phyloP scores from a whole-genome alignment of 2,329 filamentous ascomycete genomes.

The Fusarium euwallaceae region DNA sequence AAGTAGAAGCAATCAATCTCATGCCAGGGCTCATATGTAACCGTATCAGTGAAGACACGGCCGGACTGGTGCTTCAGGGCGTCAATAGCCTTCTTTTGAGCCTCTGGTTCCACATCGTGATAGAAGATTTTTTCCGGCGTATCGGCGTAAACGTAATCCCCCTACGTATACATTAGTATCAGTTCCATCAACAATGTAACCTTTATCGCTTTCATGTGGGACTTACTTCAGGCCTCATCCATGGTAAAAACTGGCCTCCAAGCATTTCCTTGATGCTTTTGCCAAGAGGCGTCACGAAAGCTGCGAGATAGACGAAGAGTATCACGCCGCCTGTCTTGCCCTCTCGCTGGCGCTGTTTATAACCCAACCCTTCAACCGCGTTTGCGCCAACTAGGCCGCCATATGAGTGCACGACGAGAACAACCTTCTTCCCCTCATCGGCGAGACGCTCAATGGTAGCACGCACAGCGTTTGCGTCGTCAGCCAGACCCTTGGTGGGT shows the following conservation, averaged over 20 bases:
- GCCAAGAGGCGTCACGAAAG: constrained; percentile 50
- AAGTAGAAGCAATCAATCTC: constrained; percentile 47
- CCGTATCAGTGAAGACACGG: constrained; percentile 36
- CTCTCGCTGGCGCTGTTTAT: constrained; percentile 47
- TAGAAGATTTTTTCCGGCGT: constrained; percentile 41
- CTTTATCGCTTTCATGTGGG: no score
- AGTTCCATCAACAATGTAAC: not conserved
- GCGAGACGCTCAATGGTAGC: constrained; percentile 45
- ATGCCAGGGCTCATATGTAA: constrained; percentile 46
- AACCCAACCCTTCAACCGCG: constrained; percentile 53
- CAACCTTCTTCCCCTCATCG: constrained; percentile 54
- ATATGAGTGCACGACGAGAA: constrained; percentile 60
- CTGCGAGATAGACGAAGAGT: constrained; percentile 52
- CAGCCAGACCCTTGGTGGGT: constrained; percentile 39
- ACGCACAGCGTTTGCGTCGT: constrained; percentile 53
- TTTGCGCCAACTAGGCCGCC: constrained; percentile 56
- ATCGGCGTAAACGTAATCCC: constrained; percentile 26
- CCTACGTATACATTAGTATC: not conserved
- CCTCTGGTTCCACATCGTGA: constrained; percentile 38
- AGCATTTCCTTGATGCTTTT: constrained; percentile 44
- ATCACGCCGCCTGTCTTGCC: constrained; percentile 56
- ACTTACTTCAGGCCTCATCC: constrained; percentile 47
- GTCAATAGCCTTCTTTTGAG: constrained; percentile 17
- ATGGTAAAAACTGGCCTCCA: constrained; percentile 43
- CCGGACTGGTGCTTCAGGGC: constrained; percentile 32